These are phyloP conservation scores for Metschnikowia matae DNA, from an alignment of 805 yeast genomes.

Conservation along the genomic window DNA sequence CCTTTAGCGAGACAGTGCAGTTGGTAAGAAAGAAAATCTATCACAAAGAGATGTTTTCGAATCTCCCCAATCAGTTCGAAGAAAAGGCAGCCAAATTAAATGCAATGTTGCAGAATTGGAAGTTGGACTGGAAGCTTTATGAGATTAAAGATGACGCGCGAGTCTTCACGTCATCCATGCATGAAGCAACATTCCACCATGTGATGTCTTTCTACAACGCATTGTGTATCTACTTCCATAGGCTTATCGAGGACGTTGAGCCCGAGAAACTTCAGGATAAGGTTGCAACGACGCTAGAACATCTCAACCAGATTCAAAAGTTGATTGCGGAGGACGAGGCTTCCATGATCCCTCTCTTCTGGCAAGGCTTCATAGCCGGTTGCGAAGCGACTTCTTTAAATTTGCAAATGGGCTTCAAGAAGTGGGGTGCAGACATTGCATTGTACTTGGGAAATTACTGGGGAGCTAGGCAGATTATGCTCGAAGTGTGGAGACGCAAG, in stretches of 20 bases:
- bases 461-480: conserved; percentile 81
- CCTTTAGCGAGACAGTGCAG: conserved; percentile 71
- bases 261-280: conserved; percentile 58
- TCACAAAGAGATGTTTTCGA: conserved; percentile 32
- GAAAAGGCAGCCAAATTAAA: conserved; percentile 31
- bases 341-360: conserved; percentile 69
- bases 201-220: conserved; percentile 75
- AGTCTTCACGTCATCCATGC: conserved; percentile 48
- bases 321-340: conserved; percentile 54
- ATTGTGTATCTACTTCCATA: conserved; percentile 63
- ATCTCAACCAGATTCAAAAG: conserved; percentile 57
- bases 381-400: conserved; percentile 62
- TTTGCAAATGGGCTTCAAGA: conserved; percentile 61
- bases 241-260: conserved; percentile 54
- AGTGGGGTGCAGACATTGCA: conserved; percentile 67
- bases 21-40: conserved; percentile 59
- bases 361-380: conserved; percentile 90
- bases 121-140: conserved; percentile 65
- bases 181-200: conserved; percentile 76
- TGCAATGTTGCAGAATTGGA: conserved; percentile 58
- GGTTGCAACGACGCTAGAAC: conserved; percentile 57
- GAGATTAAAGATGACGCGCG: conserved; percentile 14
- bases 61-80: conserved; percentile 32
- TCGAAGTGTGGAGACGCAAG: conserved; percentile 80
- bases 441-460: conserved; percentile 66